phyloP scores from a whole-genome alignment of 331 rosid genomes.

The Telfairia occidentalis region DNA sequence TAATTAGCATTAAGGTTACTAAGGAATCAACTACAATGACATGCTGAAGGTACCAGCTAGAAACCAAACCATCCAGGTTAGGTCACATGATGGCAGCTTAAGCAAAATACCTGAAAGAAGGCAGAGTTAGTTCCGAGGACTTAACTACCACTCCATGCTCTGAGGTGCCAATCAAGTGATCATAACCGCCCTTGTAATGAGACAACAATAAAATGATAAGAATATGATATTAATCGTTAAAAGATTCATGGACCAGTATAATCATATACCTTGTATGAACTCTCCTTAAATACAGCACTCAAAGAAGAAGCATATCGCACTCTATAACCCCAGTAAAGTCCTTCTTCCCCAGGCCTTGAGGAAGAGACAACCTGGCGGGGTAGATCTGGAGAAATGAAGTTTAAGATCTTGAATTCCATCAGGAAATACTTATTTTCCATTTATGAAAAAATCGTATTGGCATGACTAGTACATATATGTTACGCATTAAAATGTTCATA shows the following conservation, averaged over 20 bases:
- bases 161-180: conserved; percentile 79
- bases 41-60: neutral
- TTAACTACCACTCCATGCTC: conserved; percentile 67
- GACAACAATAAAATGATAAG: conserved; percentile 15
- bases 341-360: conserved; percentile 81
- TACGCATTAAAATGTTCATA: neutral
- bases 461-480: neutral
- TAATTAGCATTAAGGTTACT: neutral
- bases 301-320: conserved; percentile 82
- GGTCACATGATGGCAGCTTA: neutral
- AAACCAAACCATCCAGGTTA: neutral
- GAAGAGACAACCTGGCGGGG: conserved; percentile 58
- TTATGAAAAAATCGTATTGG: neutral
- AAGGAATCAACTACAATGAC: neutral
- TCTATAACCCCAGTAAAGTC: conserved; percentile 87
- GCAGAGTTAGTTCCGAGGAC: conserved; percentile 64
- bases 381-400: conserved; percentile 36
- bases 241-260: neutral
- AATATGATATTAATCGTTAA: neutral
- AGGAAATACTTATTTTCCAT: neutral
- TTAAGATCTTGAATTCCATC: neutral
- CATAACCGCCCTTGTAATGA: conserved; percentile 73
- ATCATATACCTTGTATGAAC: conserved; percentile 46
- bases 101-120: conserved; percentile 56
- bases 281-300: conserved; percentile 53